Evolutionary conservation across 352 stramenopile genomes (phyloP).

Genomic region (Phytophthora chlamydospora): DNA sequence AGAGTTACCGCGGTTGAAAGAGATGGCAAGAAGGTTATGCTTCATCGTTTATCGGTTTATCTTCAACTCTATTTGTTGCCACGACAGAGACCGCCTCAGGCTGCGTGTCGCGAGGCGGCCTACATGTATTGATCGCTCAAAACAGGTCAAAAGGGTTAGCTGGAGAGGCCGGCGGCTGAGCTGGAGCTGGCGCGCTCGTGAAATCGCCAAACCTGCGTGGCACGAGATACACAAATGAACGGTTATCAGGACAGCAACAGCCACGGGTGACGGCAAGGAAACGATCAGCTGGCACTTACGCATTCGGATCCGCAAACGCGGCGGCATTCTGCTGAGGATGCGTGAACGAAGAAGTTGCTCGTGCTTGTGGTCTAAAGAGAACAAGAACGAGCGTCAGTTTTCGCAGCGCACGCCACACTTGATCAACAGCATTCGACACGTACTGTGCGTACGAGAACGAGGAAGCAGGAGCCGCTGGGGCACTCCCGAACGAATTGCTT

Average conservation of each 20-base stretch:
- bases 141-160: slow-evolving; percentile 89
- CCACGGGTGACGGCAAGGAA: not conserved
- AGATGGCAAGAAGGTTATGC: not conserved
- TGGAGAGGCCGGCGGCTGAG: slow-evolving; percentile 38
- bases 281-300: slow-evolving; percentile 37
- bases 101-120: slow-evolving; percentile 13
- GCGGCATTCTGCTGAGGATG: slow-evolving; percentile 36
- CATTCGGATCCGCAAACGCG: slow-evolving; percentile 49
- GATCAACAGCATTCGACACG: slow-evolving; percentile 8
- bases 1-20: no score
- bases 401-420: not conserved
- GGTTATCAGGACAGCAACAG: slow-evolving; percentile 12
- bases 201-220: slow-evolving; percentile 61
- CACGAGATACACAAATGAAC: slow-evolving; percentile 7
- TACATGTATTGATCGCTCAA: slow-evolving; percentile 37
- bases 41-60: slow-evolving; percentile 21
- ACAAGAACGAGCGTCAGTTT: slow-evolving; percentile 16
- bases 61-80: slow-evolving; percentile 39
- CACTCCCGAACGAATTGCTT: slow-evolving; percentile 33
- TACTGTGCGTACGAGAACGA: slow-evolving; percentile 51
- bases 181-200: slow-evolving; percentile 40
- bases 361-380: slow-evolving; percentile 23
- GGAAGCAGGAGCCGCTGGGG: slow-evolving; percentile 13
- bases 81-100: slow-evolving; percentile 16
- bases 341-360: slow-evolving; percentile 42